Percentiles rank a stretch among this genome's conserved stretches.
Evolutionary conservation across 1,284 basidiomycete species (phyloP).

Genomic region (Fomes fomentarius): DNA sequence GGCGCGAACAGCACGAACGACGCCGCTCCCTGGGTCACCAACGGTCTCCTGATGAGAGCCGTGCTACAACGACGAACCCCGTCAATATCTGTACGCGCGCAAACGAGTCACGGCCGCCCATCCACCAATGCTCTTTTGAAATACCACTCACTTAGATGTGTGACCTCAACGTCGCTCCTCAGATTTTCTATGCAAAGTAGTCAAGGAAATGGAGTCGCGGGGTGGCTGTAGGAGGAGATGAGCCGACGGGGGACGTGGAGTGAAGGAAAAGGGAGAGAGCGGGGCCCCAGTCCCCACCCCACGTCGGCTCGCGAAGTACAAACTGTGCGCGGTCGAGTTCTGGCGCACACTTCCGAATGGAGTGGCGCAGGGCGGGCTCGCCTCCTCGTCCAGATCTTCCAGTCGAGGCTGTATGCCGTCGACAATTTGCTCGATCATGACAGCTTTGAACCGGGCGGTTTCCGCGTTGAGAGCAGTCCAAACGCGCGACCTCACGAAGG

Average conservation of each 20-base stretch:
- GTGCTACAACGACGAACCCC: conserved; percentile 42
- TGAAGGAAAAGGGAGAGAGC: not conserved
- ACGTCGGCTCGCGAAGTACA: no score
- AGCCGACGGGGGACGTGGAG: not conserved
- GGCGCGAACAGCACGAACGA: conserved; percentile 72
- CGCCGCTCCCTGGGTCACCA: conserved; percentile 65
- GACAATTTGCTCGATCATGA: no score
- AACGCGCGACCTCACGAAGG: not conserved
- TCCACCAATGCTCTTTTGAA: no score
- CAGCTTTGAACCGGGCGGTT: no score
- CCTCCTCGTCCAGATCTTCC: no score
- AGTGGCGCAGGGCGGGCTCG: no score
- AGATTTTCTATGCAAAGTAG: not conserved
- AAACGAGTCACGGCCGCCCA: not conserved
- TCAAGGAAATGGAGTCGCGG: no score
- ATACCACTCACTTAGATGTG: conserved; percentile 60
- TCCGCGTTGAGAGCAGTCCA: no score
- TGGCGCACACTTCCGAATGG: not conserved
- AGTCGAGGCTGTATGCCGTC: no score
- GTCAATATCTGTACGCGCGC: not conserved
- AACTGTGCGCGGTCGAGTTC: not conserved
- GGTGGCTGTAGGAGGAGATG: no score
- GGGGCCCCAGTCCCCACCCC: not conserved
- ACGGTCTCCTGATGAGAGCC: conserved; percentile 63
- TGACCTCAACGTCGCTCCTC: conserved; percentile 43